phyloP scores from a whole-genome alignment of 2,329 filamentous ascomycete species.

The Stagonosporopsis chrysanthemi region DNA sequence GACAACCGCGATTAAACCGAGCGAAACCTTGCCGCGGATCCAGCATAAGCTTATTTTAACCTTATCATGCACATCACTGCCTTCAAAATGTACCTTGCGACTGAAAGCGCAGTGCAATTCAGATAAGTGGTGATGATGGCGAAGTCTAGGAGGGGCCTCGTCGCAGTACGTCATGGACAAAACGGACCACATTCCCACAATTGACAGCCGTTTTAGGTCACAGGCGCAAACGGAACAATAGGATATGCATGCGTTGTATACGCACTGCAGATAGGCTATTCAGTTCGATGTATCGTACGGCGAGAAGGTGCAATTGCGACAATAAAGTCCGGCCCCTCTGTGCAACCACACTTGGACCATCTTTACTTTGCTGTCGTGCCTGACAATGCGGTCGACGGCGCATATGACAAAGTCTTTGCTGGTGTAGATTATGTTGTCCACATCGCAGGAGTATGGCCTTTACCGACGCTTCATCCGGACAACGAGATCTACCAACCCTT shows the following conservation, averaged over 20 bases:
- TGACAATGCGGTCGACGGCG: constrained; percentile 36
- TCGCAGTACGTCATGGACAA: constrained; percentile 32
- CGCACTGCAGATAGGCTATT: constrained; percentile 38
- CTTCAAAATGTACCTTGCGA: not conserved
- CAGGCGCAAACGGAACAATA: constrained; percentile 47
- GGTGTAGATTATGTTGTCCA: constrained; percentile 40
- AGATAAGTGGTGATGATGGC: constrained; percentile 14
- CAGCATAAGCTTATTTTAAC: constrained; percentile 4
- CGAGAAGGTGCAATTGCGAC: constrained; percentile 34
- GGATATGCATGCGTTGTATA: constrained; percentile 41
- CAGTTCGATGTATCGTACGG: constrained; percentile 45
- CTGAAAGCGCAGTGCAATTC: not conserved
- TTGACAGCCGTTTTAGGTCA: constrained; percentile 35
- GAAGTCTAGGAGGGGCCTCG: constrained; percentile 26
- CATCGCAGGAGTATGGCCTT: constrained; percentile 46
- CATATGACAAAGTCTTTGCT: constrained; percentile 39
- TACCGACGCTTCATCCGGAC: constrained; percentile 43
- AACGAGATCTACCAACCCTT: constrained; percentile 45
- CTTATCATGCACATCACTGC: not conserved
- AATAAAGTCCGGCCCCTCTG: constrained; percentile 37
- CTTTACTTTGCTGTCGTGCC: constrained; percentile 39
- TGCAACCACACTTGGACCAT: constrained; percentile 31
- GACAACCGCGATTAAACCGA: constrained; percentile 4
- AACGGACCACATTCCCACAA: not conserved
- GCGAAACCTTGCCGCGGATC: constrained; percentile 2